Conservation (phyloP, 371 early-diverging fungal species). For the Edhazardia aedis region DNA sequence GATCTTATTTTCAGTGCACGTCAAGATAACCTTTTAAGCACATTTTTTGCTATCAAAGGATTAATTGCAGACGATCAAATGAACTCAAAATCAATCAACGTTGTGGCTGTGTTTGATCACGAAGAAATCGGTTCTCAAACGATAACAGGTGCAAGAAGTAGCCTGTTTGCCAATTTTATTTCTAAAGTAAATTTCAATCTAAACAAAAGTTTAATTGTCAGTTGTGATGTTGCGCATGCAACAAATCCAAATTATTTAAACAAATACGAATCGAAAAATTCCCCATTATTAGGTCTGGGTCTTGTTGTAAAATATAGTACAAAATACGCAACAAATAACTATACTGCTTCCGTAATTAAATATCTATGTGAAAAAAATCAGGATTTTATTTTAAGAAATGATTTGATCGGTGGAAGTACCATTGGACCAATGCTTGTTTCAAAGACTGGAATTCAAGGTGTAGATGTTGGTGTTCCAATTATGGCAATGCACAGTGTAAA, state of each 20-base stretch:
- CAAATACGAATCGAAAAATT: slow-evolving; percentile 66
- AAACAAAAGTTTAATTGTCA: background rate
- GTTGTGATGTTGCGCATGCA: slow-evolving; percentile 75
- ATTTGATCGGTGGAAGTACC: slow-evolving; percentile 7
- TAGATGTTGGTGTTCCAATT: slow-evolving; percentile 11
- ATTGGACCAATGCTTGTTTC: slow-evolving; percentile 10
- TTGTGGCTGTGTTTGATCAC: slow-evolving; percentile 73
- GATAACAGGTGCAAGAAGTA: slow-evolving; percentile 58
- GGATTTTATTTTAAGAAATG: slow-evolving; percentile 2
- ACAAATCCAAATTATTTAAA: slow-evolving; percentile 65
- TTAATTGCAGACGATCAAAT: background rate
- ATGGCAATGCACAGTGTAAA: slow-evolving; percentile 10
- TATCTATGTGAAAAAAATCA: background rate
- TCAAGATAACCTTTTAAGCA: slow-evolving; percentile 74
- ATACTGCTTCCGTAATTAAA: slow-evolving; percentile 3
- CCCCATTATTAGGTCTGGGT: slow-evolving; percentile 68
- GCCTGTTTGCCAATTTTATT: slow-evolving; percentile 19
- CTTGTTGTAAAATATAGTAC: slow-evolving; percentile 4
- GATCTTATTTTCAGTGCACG: slow-evolving; percentile 76
- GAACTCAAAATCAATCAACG: slow-evolving; percentile 58
- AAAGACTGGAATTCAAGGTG: slow-evolving; percentile 1
- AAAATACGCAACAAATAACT: slow-evolving; percentile 7
- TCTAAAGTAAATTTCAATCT: background rate
- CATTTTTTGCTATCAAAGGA: slow-evolving; percentile 56
- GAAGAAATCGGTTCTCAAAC: slow-evolving; percentile 85